phyloP scores from a whole-genome alignment of 805 yeast genomes.

The Hanseniaspora clermontiae region DNA sequence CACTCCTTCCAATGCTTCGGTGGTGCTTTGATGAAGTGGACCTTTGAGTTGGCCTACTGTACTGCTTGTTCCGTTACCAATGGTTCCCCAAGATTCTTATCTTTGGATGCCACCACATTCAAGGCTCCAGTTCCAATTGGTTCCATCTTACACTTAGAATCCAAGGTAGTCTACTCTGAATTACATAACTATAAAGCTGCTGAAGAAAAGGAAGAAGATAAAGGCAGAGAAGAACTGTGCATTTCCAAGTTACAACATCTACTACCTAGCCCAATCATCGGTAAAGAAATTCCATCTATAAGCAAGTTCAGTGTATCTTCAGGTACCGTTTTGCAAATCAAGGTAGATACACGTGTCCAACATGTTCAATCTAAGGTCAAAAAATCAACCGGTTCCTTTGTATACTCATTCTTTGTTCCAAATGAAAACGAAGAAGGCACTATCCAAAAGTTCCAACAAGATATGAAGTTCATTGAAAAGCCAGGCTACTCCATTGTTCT shows the following conservation, averaged over 20 bases:
- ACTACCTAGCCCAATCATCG: constrained; percentile 32
- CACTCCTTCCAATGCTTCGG: constrained; percentile 93
- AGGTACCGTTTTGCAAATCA: constrained; percentile 84
- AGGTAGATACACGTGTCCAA: constrained; percentile 71
- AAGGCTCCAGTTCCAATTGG: constrained; percentile 95
- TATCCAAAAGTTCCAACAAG: constrained; percentile 12
- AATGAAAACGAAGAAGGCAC: constrained; percentile 31
- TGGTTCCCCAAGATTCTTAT: constrained; percentile 76
- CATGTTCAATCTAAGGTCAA: constrained; percentile 47
- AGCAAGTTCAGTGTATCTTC: constrained; percentile 42
- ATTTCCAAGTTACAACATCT: constrained; percentile 32
- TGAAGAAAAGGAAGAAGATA: constrained; percentile 16
- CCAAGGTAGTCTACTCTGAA: constrained; percentile 77
- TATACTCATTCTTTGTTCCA: constrained; percentile 79
- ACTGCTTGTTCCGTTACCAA: constrained; percentile 80
- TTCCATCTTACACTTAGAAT: constrained; percentile 68
- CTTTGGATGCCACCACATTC: constrained; percentile 83
- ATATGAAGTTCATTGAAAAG: constrained; percentile 11
- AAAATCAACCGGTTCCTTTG: constrained; percentile 73
- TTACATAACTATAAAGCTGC: constrained; percentile 34
- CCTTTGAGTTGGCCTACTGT: constrained; percentile 88
- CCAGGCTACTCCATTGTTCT: constrained; percentile 66
- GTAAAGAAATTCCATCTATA: constrained; percentile 40
- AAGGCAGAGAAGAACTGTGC: constrained; percentile 15
- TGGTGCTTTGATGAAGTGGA: constrained; percentile 82